A percentile compares a stretch with the other conserved stretches of the same genome.
Conservation (phyloP, 2,329 filamentous ascomycete species). For the Aureobasidium leucospermi region DNA sequence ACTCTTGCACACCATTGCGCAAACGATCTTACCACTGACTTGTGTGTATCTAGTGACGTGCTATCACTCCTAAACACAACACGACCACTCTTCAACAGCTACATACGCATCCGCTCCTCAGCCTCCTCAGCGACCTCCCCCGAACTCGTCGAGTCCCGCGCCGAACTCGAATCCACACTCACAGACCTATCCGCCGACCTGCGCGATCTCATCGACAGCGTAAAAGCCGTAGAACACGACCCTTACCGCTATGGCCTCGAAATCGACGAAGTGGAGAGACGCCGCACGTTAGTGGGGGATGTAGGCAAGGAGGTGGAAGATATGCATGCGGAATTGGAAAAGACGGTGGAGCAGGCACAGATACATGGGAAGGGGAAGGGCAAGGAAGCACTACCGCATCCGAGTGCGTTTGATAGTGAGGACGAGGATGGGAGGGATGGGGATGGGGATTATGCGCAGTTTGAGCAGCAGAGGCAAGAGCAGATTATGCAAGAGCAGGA, state of each 20-base stretch:
- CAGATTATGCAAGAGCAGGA: constrained; percentile 95
- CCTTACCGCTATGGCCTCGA: constrained; percentile 83
- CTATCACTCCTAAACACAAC: constrained; percentile 72
- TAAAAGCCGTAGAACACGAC: constrained; percentile 78
- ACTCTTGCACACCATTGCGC: background rate
- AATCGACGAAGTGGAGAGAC: constrained; percentile 69
- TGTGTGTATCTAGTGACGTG: constrained; percentile 63
- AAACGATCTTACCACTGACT: background rate
- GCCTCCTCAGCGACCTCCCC: constrained; percentile 64
- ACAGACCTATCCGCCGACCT: constrained; percentile 72
- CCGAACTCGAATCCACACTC: constrained; percentile 74
- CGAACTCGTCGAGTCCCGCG: constrained; percentile 55
- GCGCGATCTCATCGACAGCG: constrained; percentile 77
- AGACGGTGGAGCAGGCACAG: constrained; percentile 42
- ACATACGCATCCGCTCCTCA: constrained; percentile 88
- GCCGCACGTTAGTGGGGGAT: constrained; percentile 77
- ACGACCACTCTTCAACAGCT: constrained; percentile 85
- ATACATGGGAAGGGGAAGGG: constrained; percentile 28
- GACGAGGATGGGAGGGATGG: constrained; percentile 41
- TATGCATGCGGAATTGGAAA: constrained; percentile 76
- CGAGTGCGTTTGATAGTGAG: constrained; percentile 42
- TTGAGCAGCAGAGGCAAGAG: constrained; percentile 85
- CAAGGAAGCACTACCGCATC: constrained; percentile 51
- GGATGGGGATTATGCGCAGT: constrained; percentile 55
- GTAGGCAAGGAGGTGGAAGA: constrained; percentile 82